Conservation (phyloP, 176 grass and related monocot species). For the sorghum (Sorghum bicolor) region Sorghum_bicolor_NCBIv3 NC_012873.2:56680001-56680500, state of each 20-base stretch:
- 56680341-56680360: not conserved
- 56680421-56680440: not conserved
- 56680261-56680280: not conserved
- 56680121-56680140: conserved; percentile 4
- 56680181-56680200: not conserved
- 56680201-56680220: too few relatives aligned
- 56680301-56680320: not conserved
- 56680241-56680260: not conserved
- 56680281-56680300: not conserved
- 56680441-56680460: not conserved
- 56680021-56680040: conserved; percentile 22
- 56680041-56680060: conserved; percentile 22
- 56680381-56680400: not conserved
- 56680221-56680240: conserved; percentile 5
- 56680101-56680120: conserved; percentile 27
- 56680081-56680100: fast-evolving
- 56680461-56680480: not conserved
- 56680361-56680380: not conserved
- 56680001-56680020: conserved; percentile 20
- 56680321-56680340: not conserved
- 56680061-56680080: not conserved
- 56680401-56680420: not conserved
- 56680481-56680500: not conserved
- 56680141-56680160: conserved; percentile 20
- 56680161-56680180: not conserved